Percentiles rank a stretch among this genome's conserved stretches.
Evolutionary conservation across 208 protist species (phyloP).

Genomic region (Trichomonas tenax): DNA sequence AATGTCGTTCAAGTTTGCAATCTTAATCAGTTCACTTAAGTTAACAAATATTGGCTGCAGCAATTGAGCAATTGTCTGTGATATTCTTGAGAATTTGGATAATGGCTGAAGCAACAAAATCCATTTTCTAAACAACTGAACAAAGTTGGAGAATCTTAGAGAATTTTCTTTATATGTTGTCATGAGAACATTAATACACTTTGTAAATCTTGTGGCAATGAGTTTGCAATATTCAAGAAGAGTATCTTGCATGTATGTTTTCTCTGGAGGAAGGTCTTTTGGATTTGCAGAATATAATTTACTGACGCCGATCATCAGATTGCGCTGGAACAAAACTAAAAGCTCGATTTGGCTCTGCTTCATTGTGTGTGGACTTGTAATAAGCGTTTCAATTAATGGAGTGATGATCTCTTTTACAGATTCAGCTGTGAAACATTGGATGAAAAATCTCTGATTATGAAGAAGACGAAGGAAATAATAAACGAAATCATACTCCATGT

Average conservation of each 20-base stretch:
- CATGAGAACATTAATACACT: background rate
- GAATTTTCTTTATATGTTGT: background rate
- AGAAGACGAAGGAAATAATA: background rate
- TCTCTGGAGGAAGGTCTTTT: background rate
- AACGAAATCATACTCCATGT: background rate
- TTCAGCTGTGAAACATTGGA: background rate
- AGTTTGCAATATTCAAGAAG: background rate
- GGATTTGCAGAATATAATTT: background rate
- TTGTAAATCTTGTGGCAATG: background rate
- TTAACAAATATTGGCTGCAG: background rate
- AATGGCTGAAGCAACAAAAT: background rate
- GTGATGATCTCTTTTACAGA: background rate
- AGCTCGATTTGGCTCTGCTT: background rate
- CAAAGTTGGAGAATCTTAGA: background rate
- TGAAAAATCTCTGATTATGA: background rate
- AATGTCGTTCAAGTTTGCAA: background rate
- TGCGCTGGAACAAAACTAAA: background rate
- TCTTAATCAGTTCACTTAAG: background rate
- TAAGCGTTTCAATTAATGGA: background rate
- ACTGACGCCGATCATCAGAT: background rate
- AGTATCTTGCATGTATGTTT: background rate
- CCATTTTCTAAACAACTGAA: constrained; percentile 4
- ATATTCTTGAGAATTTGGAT: background rate
- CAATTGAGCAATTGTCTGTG: background rate
- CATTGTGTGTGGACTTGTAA: background rate